Conservation (phyloP, 1,284 basidiomycete species). For the Leccinum fallax region DNA sequence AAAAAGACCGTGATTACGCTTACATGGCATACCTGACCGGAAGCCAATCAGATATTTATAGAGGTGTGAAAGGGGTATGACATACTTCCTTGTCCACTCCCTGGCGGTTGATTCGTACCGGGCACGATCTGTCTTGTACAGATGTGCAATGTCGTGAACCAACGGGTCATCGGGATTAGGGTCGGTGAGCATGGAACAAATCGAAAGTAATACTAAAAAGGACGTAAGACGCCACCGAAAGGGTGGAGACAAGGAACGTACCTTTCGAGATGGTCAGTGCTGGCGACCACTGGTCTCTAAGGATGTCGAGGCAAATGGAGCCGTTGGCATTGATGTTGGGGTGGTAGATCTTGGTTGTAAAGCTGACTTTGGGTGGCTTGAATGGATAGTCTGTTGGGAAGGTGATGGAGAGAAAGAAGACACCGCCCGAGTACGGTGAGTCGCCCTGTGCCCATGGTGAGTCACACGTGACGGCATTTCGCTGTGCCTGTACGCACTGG, state of each 20-base stretch:
- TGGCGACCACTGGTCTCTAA: constrained; percentile 97
- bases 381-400: constrained; percentile 98
- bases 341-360: constrained; percentile 98
- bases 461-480: constrained; percentile 4
- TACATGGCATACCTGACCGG: constrained; percentile 60
- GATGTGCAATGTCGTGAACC: constrained; percentile 80
- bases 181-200: constrained; percentile 96
- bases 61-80: constrained; percentile 18
- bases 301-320: constrained; percentile 97
- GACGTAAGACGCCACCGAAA: background rate
- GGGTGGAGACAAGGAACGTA: constrained; percentile 37
- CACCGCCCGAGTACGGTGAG: constrained; percentile 94
- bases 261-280: constrained; percentile 99
- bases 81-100: constrained; percentile 98
- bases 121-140: constrained; percentile 94
- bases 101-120: constrained; percentile 94
- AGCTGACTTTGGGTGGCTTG: constrained; percentile 99
- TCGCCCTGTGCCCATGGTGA: constrained; percentile 63
- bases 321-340: constrained; percentile 98
- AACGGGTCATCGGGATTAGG: constrained; percentile 94
- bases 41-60: constrained; percentile 19
- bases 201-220: constrained; percentile 82
- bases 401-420: constrained; percentile 93
- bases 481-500: constrained; percentile 63
- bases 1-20: constrained; percentile 17